These are phyloP conservation scores for Sherardia arvensis DNA, from an alignment of 257 asterid genomes.

Conservation along the genomic window DNA sequence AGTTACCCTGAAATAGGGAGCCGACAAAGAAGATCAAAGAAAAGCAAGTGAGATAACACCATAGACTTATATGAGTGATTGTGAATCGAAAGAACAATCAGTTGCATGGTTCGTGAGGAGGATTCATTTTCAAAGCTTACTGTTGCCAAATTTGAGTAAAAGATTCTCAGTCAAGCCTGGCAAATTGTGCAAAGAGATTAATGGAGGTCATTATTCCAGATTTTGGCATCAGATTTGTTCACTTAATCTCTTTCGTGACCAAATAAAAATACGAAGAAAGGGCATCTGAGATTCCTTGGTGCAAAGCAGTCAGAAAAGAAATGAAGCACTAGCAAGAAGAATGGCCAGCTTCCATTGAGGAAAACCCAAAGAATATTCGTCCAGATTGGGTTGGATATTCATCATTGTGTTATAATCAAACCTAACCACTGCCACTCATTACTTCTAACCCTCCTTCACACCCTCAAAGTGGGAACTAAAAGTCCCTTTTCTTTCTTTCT, in stretches of 20 bases:
- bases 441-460: background rate
- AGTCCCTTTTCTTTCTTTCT: background rate
- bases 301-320: constrained; percentile 2
- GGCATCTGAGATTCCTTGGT: constrained; percentile 2
- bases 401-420: background rate
- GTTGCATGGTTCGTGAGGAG: constrained; percentile 1
- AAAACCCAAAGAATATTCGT: constrained; percentile 17
- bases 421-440: background rate
- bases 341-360: constrained; percentile 5
- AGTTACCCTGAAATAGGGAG: background rate
- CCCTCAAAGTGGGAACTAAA: background rate
- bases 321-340: background rate
- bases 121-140: constrained; percentile 9
- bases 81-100: background rate
- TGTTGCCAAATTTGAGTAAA: background rate
- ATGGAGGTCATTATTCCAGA: background rate
- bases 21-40: background rate
- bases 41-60: background rate
- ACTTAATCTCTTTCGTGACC: background rate
- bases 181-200: background rate
- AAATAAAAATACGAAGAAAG: background rate
- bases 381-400: constrained; percentile 18
- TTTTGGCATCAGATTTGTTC: background rate
- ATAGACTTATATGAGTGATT: background rate
- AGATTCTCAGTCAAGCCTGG: constrained; percentile 7